Conservation (phyloP, 2,329 filamentous ascomycete species). For the Boeremia lycopersici region DNA sequence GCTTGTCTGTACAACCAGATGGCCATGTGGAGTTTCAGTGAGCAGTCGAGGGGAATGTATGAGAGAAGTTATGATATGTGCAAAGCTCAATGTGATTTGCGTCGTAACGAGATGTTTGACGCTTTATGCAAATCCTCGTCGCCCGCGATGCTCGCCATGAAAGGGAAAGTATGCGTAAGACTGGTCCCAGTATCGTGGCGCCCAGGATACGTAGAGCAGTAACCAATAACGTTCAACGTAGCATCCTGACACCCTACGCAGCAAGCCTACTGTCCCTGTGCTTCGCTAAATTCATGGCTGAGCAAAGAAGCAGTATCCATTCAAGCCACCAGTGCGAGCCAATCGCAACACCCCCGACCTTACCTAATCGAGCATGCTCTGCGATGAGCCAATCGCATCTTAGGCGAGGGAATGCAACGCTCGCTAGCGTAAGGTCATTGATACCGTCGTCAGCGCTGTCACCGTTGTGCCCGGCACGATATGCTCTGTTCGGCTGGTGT, state of each 20-base stretch:
- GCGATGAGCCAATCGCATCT: conserved; percentile 14
- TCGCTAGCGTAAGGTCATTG: neutral
- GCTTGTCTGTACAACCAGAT: conserved; percentile 35
- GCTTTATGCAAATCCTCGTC: conserved; percentile 1
- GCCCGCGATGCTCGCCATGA: neutral
- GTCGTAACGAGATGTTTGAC: neutral
- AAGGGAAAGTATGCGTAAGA: conserved; percentile 3
- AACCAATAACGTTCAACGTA: neutral
- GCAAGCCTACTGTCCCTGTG: neutral
- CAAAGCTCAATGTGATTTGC: neutral
- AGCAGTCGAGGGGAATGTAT: neutral
- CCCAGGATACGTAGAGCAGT: neutral
- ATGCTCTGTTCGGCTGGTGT: neutral
- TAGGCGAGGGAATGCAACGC: neutral
- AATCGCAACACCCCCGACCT: conserved; percentile 19
- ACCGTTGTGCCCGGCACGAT: neutral
- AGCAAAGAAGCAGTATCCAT: conserved; percentile 14
- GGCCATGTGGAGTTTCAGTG: conserved; percentile 2
- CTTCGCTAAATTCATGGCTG: conserved; percentile 2
- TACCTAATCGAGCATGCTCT: conserved; percentile 5
- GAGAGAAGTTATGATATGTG: neutral
- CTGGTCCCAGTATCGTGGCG: neutral
- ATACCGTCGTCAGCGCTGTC: neutral
- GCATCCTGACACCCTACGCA: neutral
- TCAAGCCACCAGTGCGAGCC: conserved; percentile 22